Evolutionary conservation across 2,329 filamentous ascomycete species (phyloP).

Genomic region (Aspergillus quadricinctus): DNA sequence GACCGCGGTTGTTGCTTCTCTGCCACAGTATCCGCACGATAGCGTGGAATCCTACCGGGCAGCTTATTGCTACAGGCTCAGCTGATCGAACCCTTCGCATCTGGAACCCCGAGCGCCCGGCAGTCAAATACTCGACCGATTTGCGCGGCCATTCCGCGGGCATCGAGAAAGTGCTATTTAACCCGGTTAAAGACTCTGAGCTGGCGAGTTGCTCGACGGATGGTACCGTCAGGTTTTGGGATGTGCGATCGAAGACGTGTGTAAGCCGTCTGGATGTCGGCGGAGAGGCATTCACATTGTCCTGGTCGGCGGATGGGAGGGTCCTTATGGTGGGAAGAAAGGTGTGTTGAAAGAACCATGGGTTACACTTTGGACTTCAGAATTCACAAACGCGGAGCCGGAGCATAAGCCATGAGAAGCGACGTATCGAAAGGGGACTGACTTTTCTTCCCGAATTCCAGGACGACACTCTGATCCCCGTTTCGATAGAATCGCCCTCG

Average conservation of each 20-base stretch:
- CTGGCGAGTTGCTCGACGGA: constrained; percentile 47
- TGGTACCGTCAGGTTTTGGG: constrained; percentile 49
- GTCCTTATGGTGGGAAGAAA: constrained; percentile 45
- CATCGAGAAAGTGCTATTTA: constrained; percentile 48
- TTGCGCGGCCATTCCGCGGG: constrained; percentile 45
- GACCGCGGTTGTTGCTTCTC: constrained; percentile 5
- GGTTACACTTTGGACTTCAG: neutral
- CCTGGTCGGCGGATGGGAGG: constrained; percentile 47
- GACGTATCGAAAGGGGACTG: neutral
- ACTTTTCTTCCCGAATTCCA: constrained; percentile 16
- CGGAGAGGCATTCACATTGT: constrained; percentile 46
- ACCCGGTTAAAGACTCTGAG: constrained; percentile 47
- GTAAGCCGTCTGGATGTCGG: constrained; percentile 47
- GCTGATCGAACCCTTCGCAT: constrained; percentile 86
- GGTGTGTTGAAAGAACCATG: constrained; percentile 25
- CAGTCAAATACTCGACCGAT: constrained; percentile 45
- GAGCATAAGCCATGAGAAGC: neutral
- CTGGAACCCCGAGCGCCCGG: constrained; percentile 66
- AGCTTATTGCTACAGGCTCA: constrained; percentile 78
- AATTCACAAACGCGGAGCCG: neutral
- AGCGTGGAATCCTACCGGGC: constrained; percentile 84
- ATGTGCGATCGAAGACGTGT: constrained; percentile 47
- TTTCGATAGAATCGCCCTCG: constrained; percentile 40
- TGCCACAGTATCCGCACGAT: constrained; percentile 65
- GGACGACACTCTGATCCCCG: constrained; percentile 46